Evolutionary conservation across 2,329 filamentous ascomycete species (phyloP).

Genomic region (Claviceps spartinae): DNA sequence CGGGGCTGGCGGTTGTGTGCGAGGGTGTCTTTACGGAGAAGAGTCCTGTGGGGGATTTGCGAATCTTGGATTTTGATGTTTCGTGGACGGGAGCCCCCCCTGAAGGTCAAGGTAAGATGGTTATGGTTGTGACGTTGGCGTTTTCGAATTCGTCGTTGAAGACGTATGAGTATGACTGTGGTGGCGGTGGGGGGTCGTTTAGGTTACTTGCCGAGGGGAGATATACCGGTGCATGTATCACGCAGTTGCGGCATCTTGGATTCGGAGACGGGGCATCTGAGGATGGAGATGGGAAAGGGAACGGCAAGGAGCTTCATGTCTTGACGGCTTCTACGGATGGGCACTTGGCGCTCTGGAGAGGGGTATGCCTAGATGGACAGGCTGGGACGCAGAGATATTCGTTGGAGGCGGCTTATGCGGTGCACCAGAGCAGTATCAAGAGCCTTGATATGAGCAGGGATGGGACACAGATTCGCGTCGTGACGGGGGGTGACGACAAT

Average conservation of each 20-base stretch:
- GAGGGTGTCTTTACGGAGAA: slow-evolving; percentile 41
- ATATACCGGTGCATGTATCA: slow-evolving; percentile 66
- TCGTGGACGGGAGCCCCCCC: slow-evolving; percentile 1
- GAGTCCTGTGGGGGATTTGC: slow-evolving; percentile 48
- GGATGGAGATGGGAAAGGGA: not conserved
- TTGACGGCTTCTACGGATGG: slow-evolving; percentile 75
- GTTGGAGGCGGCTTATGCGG: slow-evolving; percentile 22
- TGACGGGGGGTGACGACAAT: slow-evolving; percentile 84
- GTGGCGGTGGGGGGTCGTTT: slow-evolving; percentile 24
- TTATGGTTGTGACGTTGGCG: slow-evolving; percentile 39
- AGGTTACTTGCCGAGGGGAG: slow-evolving; percentile 35
- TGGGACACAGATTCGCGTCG: slow-evolving; percentile 32
- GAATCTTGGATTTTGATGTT: slow-evolving; percentile 70
- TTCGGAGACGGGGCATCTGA: slow-evolving; percentile 6
- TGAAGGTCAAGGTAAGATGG: slow-evolving; percentile 7
- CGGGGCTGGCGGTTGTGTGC: slow-evolving; percentile 40
- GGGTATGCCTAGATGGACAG: slow-evolving; percentile 7
- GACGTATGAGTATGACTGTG: slow-evolving; percentile 35
- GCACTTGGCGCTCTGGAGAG: slow-evolving; percentile 33
- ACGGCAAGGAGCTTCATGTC: slow-evolving; percentile 22
- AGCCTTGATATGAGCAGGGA: slow-evolving; percentile 31
- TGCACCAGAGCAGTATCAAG: slow-evolving; percentile 80
- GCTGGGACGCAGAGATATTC: slow-evolving; percentile 9
- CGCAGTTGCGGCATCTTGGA: slow-evolving; percentile 40
- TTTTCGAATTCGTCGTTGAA: slow-evolving; percentile 76